Percentiles rank a stretch among this genome's conserved stretches.
phyloP scores from a whole-genome alignment of 2,329 filamentous ascomycete species.

The Fusarium phyllophilum region DNA sequence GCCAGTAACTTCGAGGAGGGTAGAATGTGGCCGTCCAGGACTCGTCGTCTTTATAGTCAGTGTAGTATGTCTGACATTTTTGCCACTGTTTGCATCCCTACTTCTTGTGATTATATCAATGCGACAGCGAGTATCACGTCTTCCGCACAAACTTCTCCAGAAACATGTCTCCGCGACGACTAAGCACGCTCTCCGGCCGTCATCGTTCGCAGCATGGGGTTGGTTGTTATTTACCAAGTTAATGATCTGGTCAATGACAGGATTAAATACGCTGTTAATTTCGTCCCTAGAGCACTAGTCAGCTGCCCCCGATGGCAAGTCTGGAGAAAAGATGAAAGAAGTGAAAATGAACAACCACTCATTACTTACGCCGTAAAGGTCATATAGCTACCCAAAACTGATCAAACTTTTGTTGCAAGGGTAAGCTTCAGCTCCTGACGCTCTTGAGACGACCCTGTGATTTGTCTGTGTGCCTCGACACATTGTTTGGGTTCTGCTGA shows the following conservation, averaged over 20 bases:
- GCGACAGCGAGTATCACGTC: not conserved
- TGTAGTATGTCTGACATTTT: not conserved
- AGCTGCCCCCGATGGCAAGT: not conserved
- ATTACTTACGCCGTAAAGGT: not conserved
- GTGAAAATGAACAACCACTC: not conserved
- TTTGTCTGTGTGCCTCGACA: not conserved
- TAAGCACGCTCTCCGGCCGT: not conserved
- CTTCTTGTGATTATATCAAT: not conserved
- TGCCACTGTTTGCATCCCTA: not conserved
- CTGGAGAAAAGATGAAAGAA: not conserved
- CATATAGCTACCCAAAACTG: not conserved
- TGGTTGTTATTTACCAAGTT: not conserved
- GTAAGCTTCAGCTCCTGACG: not conserved
- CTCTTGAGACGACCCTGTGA: not conserved
- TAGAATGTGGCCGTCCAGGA: not conserved
- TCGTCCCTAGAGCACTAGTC: not conserved
- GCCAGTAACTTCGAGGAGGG: not conserved
- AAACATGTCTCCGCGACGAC: too few species aligned
- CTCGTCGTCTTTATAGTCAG: not conserved
- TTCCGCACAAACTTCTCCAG: too few species aligned
- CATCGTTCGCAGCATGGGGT: not conserved
- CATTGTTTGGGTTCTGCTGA: not conserved
- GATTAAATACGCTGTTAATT: not conserved
- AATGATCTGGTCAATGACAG: not conserved
- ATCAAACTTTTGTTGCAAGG: not conserved